Conservation (phyloP, 176 grass and related monocot species). For the Avena eriantha region DNA sequence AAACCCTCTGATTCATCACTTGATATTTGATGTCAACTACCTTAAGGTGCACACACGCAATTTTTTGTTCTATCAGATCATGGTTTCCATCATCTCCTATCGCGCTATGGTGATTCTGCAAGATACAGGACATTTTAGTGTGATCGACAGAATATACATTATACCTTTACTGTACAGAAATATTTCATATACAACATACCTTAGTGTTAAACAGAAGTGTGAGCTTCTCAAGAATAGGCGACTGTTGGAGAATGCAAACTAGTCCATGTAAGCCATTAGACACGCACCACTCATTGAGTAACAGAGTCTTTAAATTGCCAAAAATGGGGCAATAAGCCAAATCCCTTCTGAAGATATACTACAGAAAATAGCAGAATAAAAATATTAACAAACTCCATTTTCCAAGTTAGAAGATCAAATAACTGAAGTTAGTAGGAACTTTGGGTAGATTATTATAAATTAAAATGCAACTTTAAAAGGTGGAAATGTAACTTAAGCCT, state of each 20-base stretch:
- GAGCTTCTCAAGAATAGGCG: not conserved
- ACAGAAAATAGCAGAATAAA: not conserved
- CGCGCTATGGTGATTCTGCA: not conserved
- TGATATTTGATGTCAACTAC: not conserved
- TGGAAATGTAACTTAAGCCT: too few relatives aligned
- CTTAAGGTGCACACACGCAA: not conserved
- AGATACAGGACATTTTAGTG: not conserved
- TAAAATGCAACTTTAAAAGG: too few relatives aligned
- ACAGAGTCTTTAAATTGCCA: not conserved
- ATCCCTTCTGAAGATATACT: constrained; percentile 13
- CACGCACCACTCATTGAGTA: not conserved
- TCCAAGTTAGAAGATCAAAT: not conserved
- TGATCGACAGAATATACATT: not conserved
- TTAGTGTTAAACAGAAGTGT: not conserved
- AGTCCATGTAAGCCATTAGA: not conserved
- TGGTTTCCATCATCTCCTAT: not conserved
- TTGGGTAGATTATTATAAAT: not conserved
- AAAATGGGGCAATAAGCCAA: not conserved
- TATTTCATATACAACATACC: not conserved
- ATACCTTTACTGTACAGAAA: not conserved
- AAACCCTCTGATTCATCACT: not conserved
- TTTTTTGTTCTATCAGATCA: not conserved
- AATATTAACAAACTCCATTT: not conserved
- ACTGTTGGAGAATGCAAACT: not conserved
- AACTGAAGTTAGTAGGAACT: not conserved